phyloP scores from a whole-genome alignment of 257 asterid species.

The Gardenia jasminoides region DNA sequence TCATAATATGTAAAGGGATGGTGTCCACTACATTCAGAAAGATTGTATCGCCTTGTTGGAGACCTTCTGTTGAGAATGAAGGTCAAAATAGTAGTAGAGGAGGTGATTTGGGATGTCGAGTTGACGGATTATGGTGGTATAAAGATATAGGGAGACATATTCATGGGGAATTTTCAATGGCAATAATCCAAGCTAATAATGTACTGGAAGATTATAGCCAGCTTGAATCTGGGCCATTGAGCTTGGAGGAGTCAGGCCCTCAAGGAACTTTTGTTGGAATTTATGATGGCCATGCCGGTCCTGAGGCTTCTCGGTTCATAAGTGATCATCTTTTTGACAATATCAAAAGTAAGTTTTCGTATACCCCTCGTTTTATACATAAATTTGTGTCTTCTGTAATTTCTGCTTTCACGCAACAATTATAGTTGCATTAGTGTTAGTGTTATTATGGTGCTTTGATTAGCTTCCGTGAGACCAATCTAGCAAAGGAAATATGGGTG shows the following conservation, averaged over 20 bases:
- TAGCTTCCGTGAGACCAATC: neutral
- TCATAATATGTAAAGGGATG: constrained; percentile 51
- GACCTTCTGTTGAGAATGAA: constrained; percentile 40
- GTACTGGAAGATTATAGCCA: constrained; percentile 77
- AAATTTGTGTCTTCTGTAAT: neutral
- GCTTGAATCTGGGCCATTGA: constrained; percentile 81
- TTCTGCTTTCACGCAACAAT: neutral
- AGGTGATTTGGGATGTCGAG: constrained; percentile 42
- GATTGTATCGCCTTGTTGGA: constrained; percentile 69
- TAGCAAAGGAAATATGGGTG: neutral
- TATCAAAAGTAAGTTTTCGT: constrained; percentile 56
- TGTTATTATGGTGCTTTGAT: neutral
- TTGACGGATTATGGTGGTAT: constrained; percentile 77
- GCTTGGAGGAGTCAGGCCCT: constrained; percentile 55
- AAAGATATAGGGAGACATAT: constrained; percentile 68
- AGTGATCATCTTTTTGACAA: constrained; percentile 55
- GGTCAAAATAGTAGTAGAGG: constrained; percentile 44
- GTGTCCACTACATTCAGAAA: constrained; percentile 61
- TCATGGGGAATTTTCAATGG: constrained; percentile 83
- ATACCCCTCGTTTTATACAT: neutral
- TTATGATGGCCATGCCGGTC: constrained; percentile 93
- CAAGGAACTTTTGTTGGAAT: constrained; percentile 83
- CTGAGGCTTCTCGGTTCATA: constrained; percentile 71
- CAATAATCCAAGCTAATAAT: constrained; percentile 75
- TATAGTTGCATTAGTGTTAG: neutral